Percentiles rank a stretch among this genome's conserved stretches.
Evolutionary conservation across 1,284 basidiomycete species (phyloP).

Genomic region (Uromyces viciae-fabae): DNA sequence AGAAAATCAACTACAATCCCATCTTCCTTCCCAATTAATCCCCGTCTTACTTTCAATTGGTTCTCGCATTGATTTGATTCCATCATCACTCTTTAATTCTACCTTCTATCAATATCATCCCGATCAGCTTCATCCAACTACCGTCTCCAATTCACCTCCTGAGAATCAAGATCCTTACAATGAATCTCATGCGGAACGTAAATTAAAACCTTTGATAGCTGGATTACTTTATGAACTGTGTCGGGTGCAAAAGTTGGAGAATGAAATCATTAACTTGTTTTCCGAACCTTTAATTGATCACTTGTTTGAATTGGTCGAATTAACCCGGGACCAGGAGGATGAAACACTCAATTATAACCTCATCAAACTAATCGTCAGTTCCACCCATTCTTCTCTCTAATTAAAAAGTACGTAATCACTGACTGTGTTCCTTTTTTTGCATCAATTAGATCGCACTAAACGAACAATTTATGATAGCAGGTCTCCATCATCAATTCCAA

Average conservation of each 20-base stretch:
- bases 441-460: constrained; percentile 65
- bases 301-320: constrained; percentile 88
- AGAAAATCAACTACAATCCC: background rate
- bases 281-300: constrained; percentile 79
- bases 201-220: constrained; percentile 23
- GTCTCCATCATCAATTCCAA: constrained; percentile 51
- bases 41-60: constrained; percentile 25
- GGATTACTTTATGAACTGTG: constrained; percentile 80
- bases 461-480: constrained; percentile 94
- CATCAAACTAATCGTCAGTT: constrained; percentile 76
- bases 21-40: constrained; percentile 12
- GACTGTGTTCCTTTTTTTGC: background rate
- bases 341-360: constrained; percentile 90
- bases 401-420: background rate
- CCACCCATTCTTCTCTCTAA: background rate
- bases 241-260: constrained; percentile 74
- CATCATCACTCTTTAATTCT: background rate
- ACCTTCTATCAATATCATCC: background rate
- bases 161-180: constrained; percentile 5
- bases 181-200: constrained; percentile 29
- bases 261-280: constrained; percentile 66
- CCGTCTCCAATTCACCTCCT: background rate
- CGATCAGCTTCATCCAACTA: background rate
- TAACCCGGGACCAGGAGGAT: constrained; percentile 78
- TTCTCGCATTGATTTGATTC: constrained; percentile 9